These are phyloP conservation scores for Yueomyces sp. DNA, from an alignment of 805 yeast genomes.

Conservation along the genomic window DNA sequence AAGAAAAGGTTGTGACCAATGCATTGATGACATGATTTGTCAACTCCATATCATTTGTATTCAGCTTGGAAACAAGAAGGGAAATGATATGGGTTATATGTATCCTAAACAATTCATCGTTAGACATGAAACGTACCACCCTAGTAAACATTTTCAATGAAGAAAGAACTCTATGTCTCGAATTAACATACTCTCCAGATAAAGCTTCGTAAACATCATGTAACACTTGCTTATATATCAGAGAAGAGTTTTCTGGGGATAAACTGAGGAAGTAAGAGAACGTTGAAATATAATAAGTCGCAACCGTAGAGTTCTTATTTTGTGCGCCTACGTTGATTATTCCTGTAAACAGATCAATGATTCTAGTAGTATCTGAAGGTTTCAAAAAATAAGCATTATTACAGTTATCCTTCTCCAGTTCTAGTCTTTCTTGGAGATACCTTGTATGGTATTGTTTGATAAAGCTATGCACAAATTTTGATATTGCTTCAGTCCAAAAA, in stretches of 20 bases:
- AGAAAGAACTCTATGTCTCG: slow-evolving; percentile 66
- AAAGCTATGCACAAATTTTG: slow-evolving; percentile 46
- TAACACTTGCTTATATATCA: slow-evolving; percentile 38
- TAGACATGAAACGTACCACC: slow-evolving; percentile 51
- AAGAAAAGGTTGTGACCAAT: slow-evolving; percentile 53
- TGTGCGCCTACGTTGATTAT: slow-evolving; percentile 56
- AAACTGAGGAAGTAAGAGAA: slow-evolving; percentile 50
- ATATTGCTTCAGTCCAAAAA: slow-evolving; percentile 58
- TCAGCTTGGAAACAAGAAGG: slow-evolving; percentile 66
- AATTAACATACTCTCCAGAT: slow-evolving; percentile 44
- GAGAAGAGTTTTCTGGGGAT: slow-evolving; percentile 31
- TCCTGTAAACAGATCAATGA: slow-evolving; percentile 32
- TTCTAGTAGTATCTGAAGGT: slow-evolving; percentile 19
- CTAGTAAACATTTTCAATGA: slow-evolving; percentile 55
- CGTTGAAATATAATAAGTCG: slow-evolving; percentile 41
- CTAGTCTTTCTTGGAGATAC: slow-evolving; percentile 30
- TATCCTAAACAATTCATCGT: slow-evolving; percentile 48
- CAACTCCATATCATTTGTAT: slow-evolving; percentile 70
- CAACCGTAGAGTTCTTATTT: slow-evolving; percentile 44
- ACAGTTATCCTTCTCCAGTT: neutral
- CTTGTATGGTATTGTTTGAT: slow-evolving; percentile 47
- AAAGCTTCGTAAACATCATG: slow-evolving; percentile 67
- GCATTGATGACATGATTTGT: slow-evolving; percentile 55
- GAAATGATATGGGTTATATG: slow-evolving; percentile 65
- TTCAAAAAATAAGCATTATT: slow-evolving; percentile 13